Percentiles rank a stretch among this genome's conserved stretches.
Evolutionary conservation across 441 rosid species (phyloP).

Genomic region (Metrosideros polymorpha): DNA sequence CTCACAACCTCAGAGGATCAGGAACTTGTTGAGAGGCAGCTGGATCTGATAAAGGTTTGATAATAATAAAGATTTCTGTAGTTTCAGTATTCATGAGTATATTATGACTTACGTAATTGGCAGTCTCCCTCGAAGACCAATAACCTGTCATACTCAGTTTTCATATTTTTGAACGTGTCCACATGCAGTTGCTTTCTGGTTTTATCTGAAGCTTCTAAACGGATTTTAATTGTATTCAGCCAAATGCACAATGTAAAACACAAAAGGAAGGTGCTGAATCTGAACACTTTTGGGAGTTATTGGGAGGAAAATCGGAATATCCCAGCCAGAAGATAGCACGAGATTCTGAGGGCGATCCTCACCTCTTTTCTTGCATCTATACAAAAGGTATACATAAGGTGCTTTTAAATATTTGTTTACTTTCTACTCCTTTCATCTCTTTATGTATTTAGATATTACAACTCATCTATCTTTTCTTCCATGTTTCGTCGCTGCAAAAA

Average conservation of each 20-base stretch:
- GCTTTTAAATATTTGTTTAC: background rate
- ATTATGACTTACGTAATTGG: background rate
- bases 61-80: background rate
- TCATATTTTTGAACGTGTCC: background rate
- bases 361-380: constrained; percentile 76
- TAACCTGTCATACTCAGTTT: background rate
- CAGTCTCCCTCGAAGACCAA: background rate
- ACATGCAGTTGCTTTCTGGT: background rate
- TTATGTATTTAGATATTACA: background rate
- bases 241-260: constrained; percentile 65
- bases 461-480: background rate
- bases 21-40: constrained; percentile 82
- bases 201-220: background rate
- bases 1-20: constrained; percentile 72
- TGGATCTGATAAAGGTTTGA: constrained; percentile 86
- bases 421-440: background rate
- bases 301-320: constrained; percentile 87
- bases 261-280: constrained; percentile 94
- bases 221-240: constrained; percentile 38
- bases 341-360: constrained; percentile 86
- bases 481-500: constrained; percentile 14
- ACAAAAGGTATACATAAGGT: constrained; percentile 39
- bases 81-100: background rate
- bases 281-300: constrained; percentile 85
- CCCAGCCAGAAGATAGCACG: constrained; percentile 63